Base-by-base conservation (phyloP, 192 early-diverging fungal genomes). In the Spizellomyces sp. region DNA sequence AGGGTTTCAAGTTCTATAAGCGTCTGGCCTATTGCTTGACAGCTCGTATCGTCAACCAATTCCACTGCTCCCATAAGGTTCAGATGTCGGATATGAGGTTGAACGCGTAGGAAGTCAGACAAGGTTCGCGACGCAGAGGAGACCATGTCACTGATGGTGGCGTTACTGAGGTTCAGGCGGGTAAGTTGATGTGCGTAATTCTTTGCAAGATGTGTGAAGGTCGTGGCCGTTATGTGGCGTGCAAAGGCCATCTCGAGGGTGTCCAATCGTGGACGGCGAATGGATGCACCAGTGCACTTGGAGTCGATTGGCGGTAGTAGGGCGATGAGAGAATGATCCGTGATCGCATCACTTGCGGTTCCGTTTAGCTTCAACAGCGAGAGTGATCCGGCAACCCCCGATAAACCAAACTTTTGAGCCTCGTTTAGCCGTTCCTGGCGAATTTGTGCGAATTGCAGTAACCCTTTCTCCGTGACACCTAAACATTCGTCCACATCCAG, bases 241-340 rank as follows among this genome's bases (percentile, higher is more conserved):
- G 54, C 54, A 0, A 56, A 22, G n/a, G 54, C n/a, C 7, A 56
- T 4, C 54, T n/a, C n/a, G n/a, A 56, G 54, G n/a, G 54, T 19
- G 54, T 22, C 22, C 27, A 36, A 36, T 3, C 27, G 27, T n/a
- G 54, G 54, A 56, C n/a, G 54, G 54, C 54, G 7, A 22, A 6
- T 19, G n/a, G n/a, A 19, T 56, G n/a, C 7, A 56, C n/a, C 4
- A 19, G 54, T 7, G n/a, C n/a, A 6, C 7, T n/a, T 56, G n/a
- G 54, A 56, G 54, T 56, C 54, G 4, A 56, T 22, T 22, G 54
- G 22, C n/a, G 54, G n/a, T 4, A n/a, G 22, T 19, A 56, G 54
- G n/a, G 54, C 54, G 7, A 56, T n/a, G 54, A 56, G n/a, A 22
- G 54, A 56, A 6, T 56, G n/a, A 56, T 56, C 54, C n/a, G 54